These are phyloP conservation scores for Pseudogymnoascus sp. DNA, from an alignment of 2,329 filamentous ascomycete genomes.

Conservation along the genomic window DNA sequence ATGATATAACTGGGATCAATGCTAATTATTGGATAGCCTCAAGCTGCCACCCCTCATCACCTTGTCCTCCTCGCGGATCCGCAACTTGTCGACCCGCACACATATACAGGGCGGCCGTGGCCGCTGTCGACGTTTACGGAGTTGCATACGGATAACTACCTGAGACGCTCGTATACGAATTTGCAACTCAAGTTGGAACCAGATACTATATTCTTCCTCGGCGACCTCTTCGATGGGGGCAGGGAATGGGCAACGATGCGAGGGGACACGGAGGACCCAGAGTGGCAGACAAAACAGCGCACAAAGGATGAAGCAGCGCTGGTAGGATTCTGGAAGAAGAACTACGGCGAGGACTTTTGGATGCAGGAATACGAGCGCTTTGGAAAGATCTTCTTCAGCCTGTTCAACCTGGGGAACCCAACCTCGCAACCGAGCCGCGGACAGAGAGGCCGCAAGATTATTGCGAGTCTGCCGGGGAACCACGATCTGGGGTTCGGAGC, in stretches of 20 bases:
- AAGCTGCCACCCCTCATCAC: conserved; percentile 68
- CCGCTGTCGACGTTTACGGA: conserved; percentile 58
- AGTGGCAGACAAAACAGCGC: conserved; percentile 45
- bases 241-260: conserved; percentile 79
- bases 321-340: conserved; percentile 59
- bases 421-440: conserved; percentile 40
- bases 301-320: conserved; percentile 44
- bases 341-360: conserved; percentile 80
- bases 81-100: conserved; percentile 66
- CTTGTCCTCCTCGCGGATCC: conserved; percentile 62
- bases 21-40: conserved; percentile 46
- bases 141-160: conserved; percentile 79
- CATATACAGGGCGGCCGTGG: conserved; percentile 64
- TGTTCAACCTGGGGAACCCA: conserved; percentile 51
- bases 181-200: conserved; percentile 71
- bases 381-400: conserved; percentile 70
- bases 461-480: conserved; percentile 83
- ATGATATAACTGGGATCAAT: conserved; percentile 10
- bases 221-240: conserved; percentile 91
- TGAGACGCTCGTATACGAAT: conserved; percentile 71
- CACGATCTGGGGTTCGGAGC: conserved; percentile 89
- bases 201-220: conserved; percentile 82
- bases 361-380: conserved; percentile 79
- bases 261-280: conserved; percentile 50
- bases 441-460: conserved; percentile 64